phyloP scores from a whole-genome alignment of 768 basidiomycete genomes.

The Kwoniella mangroviensis region DNA sequence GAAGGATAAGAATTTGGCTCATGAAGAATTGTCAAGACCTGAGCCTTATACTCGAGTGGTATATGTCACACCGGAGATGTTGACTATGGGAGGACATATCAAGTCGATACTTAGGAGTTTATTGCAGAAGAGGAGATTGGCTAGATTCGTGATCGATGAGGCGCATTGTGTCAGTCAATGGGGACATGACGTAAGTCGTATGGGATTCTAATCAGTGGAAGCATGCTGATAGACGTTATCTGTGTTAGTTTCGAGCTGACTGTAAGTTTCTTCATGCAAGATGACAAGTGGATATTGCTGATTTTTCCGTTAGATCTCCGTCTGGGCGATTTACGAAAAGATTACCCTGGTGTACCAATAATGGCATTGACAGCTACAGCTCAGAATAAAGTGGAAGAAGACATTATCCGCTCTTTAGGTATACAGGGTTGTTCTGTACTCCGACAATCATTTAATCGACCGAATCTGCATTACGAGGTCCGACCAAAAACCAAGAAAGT shows the following conservation, averaged over 20 bases:
- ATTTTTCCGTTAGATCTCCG: constrained; percentile 51
- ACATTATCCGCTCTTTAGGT: constrained; percentile 74
- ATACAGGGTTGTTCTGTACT: constrained; percentile 68
- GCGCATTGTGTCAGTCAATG: constrained; percentile 90
- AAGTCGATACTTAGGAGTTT: constrained; percentile 66
- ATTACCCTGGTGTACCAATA: constrained; percentile 80
- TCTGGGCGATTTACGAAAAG: constrained; percentile 70
- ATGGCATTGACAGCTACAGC: constrained; percentile 98
- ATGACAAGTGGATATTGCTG: neutral
- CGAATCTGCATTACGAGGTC: constrained; percentile 82
- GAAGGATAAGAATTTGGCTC: constrained; percentile 53
- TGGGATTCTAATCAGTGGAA: constrained; percentile 5
- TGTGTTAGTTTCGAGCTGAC: constrained; percentile 50
- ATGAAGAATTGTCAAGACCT: constrained; percentile 45
- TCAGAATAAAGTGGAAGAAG: constrained; percentile 72
- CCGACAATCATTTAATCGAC: constrained; percentile 86
- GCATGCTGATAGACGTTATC: constrained; percentile 2
- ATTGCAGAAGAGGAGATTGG: constrained; percentile 66
- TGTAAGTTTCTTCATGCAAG: constrained; percentile 36
- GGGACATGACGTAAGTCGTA: constrained; percentile 83
- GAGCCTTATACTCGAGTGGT: constrained; percentile 66
- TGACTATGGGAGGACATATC: constrained; percentile 68
- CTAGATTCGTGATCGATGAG: constrained; percentile 93
- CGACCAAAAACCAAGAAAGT: constrained; percentile 63
- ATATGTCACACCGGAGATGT: constrained; percentile 91